phyloP scores from a whole-genome alignment of 148 eudicot genomes.

The Vaccinium corymbosum region DNA sequence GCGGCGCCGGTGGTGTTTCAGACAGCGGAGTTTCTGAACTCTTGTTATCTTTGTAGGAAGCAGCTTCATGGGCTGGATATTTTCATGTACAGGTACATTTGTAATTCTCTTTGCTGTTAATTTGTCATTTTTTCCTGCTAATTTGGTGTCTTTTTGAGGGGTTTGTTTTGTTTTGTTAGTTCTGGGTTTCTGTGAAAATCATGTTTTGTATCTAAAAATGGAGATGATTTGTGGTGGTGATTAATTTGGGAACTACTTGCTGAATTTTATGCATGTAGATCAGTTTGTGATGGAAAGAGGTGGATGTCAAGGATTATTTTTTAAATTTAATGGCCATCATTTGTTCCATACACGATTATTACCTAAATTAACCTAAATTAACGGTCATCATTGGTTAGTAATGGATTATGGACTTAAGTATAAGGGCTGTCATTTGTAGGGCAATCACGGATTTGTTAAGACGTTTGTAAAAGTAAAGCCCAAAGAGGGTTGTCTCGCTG shows the following conservation, averaged over 20 bases:
- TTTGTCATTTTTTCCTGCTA: neutral
- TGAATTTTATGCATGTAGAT: neutral
- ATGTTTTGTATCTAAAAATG: neutral
- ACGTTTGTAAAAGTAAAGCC: too few species aligned
- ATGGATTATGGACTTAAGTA: too few species aligned
- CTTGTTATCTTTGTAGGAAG: constrained; percentile 46
- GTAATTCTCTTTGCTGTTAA: neutral
- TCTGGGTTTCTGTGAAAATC: neutral
- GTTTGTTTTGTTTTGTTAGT: neutral
- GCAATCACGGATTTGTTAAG: too few species aligned
- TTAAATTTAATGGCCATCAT: neutral
- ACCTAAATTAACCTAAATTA: too few species aligned
- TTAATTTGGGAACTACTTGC: neutral
- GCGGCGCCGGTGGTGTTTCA: constrained; percentile 11
- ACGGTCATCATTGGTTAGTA: too few species aligned
- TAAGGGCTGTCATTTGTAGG: too few species aligned
- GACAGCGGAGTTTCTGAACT: constrained; percentile 33
- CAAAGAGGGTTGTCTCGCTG: too few species aligned
- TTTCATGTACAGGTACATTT: constrained; percentile 49
- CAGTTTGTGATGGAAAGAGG: neutral
- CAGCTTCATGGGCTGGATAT: constrained; percentile 53
- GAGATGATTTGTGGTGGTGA: neutral
- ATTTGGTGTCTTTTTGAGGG: neutral
- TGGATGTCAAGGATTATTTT: neutral
- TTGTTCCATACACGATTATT: too few species aligned